Base-by-base conservation (phyloP, 257 asterid genomes). In the Solanum lycopersicoides region DNA sequence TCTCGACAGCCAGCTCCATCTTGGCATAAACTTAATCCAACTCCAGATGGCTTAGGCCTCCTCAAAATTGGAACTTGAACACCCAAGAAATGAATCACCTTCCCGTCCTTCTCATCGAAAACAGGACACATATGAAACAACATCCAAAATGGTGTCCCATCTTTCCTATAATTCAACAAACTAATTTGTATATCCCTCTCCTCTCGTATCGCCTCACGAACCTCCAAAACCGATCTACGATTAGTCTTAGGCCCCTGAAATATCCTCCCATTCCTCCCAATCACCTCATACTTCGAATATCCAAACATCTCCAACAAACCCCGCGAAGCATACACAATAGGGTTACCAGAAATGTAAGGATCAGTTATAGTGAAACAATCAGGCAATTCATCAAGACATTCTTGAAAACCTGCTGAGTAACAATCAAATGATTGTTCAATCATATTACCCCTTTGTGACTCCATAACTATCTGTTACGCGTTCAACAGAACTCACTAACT, bases 71-170 rank as follows among this genome's bases (percentile, higher is more conserved):
- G 99, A 73, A 97, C 94, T 84, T 92, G 94, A 89, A 92, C 91
- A 65, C 89, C 93, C 69, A 92, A 50, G 87, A 92, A 91, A 89
- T 91, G 92, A 85, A 90, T 86, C 88, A 92, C 94, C 89, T 93
- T 93, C 44, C 97, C 98, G 87, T 97, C 98, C 91, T 79, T 79
- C 65, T 91, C 90, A 84, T 93, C 87, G 41, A 93, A 95, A 92
- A 97, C 95, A 84, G 99, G 99, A 89, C 95, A 95, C 96, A 96
- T 86, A 75, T 92, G 95, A 88, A 97, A 94, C 91, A 97, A 88
- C 95, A 96, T 92, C 99, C 99, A 95, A 91, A 97, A 95, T 15
- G 99, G 98, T 16, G 93, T 95, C 89, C 99, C 99, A 47, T 97
- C 96, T 89, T 96, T 97, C 93, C 94, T 94, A 88, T 97, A 97